Base-by-base conservation (phyloP, 257 asterid species). In the Cruciata laevipes region DNA sequence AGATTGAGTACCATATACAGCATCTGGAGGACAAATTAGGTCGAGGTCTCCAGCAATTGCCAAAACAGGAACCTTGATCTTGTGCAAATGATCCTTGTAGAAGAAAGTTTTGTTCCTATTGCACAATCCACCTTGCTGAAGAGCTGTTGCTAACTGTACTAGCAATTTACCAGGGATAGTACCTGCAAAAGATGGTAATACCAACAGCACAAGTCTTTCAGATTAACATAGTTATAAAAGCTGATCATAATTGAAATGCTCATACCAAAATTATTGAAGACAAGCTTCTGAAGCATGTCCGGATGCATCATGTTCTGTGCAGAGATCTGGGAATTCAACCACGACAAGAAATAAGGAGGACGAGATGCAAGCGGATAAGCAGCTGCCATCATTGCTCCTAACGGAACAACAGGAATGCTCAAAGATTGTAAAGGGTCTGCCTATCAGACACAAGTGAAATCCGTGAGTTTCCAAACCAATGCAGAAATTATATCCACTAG, bases 21-120 rank as follows among this genome's bases (percentile, higher is more conserved):
- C 76, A 30, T 72, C 67, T 6, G 67, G 52, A 56, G 76, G 76
- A 63, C 76, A 72, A 21, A 72, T 65, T 31, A 65, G 76, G 33
- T 72, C 76, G 10, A 40, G 37, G 52, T 72, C 71, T 16, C 76
- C 76, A 9, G 76, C 76, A 58, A 72, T 38, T 72, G 76, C 76
- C 32, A 72, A 42, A 44, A 65, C 31, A 35, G 76, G 76, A 21
- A 72, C 71, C 21, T 37, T 65, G 61, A 59, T 72, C 69, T 72
- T 72, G 32, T 42, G 64, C 69, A 72, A 21, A 65, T 72, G 66
- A 47, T 72, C 51, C 66, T 72, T 72, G 66, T 72, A 72, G 58
- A 53, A 24, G 37, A 65, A 65, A 16, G 66, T 65, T 65, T 62
- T 47, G 64, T 57, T 57, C 76, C 76, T 72, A 52, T 65, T 17